Conservation (phyloP, 164 flowering plant genomes). For the Tinospora cordifolia region DNA sequence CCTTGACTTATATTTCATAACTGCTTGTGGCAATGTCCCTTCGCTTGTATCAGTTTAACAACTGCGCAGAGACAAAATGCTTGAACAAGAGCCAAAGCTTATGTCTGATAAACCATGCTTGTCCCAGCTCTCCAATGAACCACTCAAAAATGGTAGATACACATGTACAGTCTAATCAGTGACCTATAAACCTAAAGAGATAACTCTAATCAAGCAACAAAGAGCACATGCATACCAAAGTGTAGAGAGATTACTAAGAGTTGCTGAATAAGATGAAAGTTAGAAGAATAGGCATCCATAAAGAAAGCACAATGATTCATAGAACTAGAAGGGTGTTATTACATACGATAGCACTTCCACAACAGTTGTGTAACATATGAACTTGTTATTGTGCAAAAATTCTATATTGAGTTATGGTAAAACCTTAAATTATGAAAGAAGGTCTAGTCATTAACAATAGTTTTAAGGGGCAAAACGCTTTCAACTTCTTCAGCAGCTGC, state of each 20-base stretch:
- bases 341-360: neutral
- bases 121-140: too few species aligned
- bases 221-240: neutral
- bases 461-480: constrained; percentile 57
- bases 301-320: neutral
- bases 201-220: too few species aligned
- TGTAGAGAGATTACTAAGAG: neutral
- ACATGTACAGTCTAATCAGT: too few species aligned
- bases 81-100: too few species aligned
- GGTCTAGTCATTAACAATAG: constrained; percentile 24
- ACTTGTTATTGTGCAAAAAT: neutral
- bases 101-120: too few species aligned
- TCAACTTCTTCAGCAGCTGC: constrained; percentile 49
- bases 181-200: too few species aligned
- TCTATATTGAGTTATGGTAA: neutral
- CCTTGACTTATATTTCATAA: too few species aligned
- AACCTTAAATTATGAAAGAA: neutral
- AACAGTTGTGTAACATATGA: too few species aligned
- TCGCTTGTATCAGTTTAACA: too few species aligned
- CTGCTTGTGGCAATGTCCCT: too few species aligned
- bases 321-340: neutral
- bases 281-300: neutral
- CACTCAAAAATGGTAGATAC: too few species aligned
- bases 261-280: neutral
- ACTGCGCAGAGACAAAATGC: too few species aligned